Conservation (phyloP, 768 basidiomycete species). For the Lactifluus volemus region DNA sequence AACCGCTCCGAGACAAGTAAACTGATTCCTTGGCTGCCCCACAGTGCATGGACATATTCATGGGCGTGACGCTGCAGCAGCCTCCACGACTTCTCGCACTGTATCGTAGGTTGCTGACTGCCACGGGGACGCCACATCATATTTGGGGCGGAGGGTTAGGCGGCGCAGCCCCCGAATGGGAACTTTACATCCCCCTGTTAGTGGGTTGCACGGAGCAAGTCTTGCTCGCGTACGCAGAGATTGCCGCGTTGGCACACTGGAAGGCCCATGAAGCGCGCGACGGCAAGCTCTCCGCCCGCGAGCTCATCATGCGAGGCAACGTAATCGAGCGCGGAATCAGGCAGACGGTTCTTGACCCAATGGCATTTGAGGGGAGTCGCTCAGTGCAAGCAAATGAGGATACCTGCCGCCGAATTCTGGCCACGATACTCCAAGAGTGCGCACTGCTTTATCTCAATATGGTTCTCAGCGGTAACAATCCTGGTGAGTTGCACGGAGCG, state of each 20-base stretch:
- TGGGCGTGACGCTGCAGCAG: slow-evolving; percentile 50
- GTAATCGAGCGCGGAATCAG: slow-evolving; percentile 59
- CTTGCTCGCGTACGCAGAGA: slow-evolving; percentile 66
- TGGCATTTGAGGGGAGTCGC: slow-evolving; percentile 32
- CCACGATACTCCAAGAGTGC: slow-evolving; percentile 17
- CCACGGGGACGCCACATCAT: slow-evolving; percentile 29
- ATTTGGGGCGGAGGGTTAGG: slow-evolving; percentile 35
- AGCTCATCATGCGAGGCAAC: slow-evolving; percentile 66
- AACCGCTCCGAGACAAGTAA: not conserved
- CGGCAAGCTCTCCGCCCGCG: slow-evolving; percentile 62
- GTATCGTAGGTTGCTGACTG: slow-evolving; percentile 58
- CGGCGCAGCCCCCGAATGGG: slow-evolving; percentile 26
- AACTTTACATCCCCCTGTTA: slow-evolving; percentile 55
- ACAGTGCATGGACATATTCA: slow-evolving; percentile 74
- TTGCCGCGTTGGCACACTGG: slow-evolving; percentile 67
- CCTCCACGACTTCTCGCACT: slow-evolving; percentile 58
- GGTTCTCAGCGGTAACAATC: slow-evolving; percentile 18
- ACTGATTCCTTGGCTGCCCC: not conserved
- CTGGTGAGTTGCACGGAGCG: slow-evolving; percentile 13
- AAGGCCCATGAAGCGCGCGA: slow-evolving; percentile 55
- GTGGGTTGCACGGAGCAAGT: slow-evolving; percentile 77
- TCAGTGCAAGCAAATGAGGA: slow-evolving; percentile 1
- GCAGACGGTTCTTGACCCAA: slow-evolving; percentile 30
- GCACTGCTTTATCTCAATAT: slow-evolving; percentile 19
- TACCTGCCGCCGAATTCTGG: slow-evolving; percentile 17